phyloP scores from a whole-genome alignment of 176 grass and related monocot genomes.

The Eleusine coracana region DNA sequence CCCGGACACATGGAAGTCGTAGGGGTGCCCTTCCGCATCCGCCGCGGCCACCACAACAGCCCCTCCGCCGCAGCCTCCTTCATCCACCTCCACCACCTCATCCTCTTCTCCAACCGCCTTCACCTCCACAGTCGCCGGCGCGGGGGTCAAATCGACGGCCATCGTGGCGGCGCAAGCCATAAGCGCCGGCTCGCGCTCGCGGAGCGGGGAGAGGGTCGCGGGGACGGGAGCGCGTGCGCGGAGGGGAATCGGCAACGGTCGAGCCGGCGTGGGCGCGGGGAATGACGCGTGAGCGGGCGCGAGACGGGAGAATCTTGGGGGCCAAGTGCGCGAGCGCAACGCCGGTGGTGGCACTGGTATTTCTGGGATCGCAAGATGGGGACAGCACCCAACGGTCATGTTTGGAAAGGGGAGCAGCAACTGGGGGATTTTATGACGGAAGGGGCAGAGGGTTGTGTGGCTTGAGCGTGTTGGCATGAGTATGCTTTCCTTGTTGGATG shows the following conservation, averaged over 20 bases:
- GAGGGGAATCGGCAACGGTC: constrained; percentile 16
- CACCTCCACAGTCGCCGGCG: constrained; percentile 1
- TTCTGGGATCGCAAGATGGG: constrained; percentile 45
- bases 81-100: constrained; percentile 20
- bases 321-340: neutral
- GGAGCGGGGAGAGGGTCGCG: neutral
- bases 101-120: neutral
- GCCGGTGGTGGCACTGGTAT: constrained; percentile 29
- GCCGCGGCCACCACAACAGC: constrained; percentile 55
- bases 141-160: constrained; percentile 24
- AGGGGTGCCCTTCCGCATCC: constrained; percentile 68
- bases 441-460: neutral
- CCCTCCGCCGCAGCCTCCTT: constrained; percentile 41
- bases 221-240: constrained; percentile 26
- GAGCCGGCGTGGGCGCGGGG: constrained; percentile 23
- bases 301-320: constrained; percentile 17
- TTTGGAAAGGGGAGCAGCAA: constrained; percentile 25
- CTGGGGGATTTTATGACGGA: constrained; percentile 4
- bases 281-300: constrained; percentile 29
- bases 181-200: neutral
- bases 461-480: constrained; percentile 22
- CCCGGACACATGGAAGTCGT: constrained; percentile 85
- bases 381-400: constrained; percentile 61
- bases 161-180: constrained; percentile 31
- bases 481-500: constrained; percentile 38